Base-by-base conservation (phyloP, 129 eudicot genomes). In the Solidago caesia region DNA sequence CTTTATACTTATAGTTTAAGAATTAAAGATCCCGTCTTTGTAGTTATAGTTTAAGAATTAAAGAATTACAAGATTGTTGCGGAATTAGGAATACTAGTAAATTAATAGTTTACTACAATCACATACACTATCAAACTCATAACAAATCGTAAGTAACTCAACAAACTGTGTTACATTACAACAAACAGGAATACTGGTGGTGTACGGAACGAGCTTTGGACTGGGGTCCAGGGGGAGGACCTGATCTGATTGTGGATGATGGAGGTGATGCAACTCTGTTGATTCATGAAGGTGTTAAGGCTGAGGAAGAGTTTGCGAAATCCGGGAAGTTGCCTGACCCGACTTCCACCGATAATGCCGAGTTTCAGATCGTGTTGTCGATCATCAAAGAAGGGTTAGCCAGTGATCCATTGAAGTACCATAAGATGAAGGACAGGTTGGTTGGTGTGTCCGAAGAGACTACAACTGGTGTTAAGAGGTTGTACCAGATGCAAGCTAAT, bases 391-490 rank as follows among this genome's bases (percentile, higher is more conserved):
- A 90, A 11, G 91, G 91, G 13, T 43, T 90, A 16, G 80, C 84
- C 58, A 6, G 56, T 6, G 96, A 90, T 16, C 89, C 96, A 0
- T 76, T 71, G 70, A 90, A 75, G 89, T 90, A 87, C 70, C 89
- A 84, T 21, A 90, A 80, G 86, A 90, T 90, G 94, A 90, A 87
- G 94, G 89, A 88, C 11, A 87, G 94, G 64, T 73, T 88, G 85
- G 94, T 87, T 0, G 94, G 96, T 72, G 96, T 90, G 27, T 89
- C 96, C 16, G 97, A 92, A 81, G 97, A 92, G 81, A 92, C 97
- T 71, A 92, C 97, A 70, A 92, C 97, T 14, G 97, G 97, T 29
- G 97, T 91, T 29, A 91, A 91, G 88, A 91, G 97, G 87, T 64
- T 91, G 76, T 92, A 92, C 53, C 71, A 66, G 11, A 66, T 66